A percentile compares a stretch with the other conserved stretches of the same genome.
phyloP scores from a whole-genome alignment of 2,329 filamentous ascomycete species.

The Xylariaceae sp. region DNA sequence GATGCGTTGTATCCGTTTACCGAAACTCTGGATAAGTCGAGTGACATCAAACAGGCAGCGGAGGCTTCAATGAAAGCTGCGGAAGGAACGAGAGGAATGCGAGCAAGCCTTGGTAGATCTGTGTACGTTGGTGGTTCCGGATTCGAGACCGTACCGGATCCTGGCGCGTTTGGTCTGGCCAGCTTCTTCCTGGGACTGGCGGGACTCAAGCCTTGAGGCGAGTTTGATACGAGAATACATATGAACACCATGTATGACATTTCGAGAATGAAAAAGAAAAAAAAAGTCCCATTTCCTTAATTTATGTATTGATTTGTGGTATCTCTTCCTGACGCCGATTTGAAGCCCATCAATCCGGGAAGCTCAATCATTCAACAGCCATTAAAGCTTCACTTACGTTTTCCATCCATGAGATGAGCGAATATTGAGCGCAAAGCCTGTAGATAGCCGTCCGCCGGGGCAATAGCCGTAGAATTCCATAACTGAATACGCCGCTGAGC shows the following conservation, averaged over 20 bases:
- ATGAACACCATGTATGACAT: constrained; percentile 12
- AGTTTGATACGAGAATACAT: constrained; percentile 21
- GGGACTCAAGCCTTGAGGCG: constrained; percentile 43
- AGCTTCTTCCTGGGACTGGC: constrained; percentile 79
- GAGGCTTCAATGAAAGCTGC: constrained; percentile 71
- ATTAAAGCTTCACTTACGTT: neutral
- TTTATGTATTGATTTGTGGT: constrained; percentile 23
- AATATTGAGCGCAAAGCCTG: constrained; percentile 2
- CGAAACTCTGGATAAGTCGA: constrained; percentile 60
- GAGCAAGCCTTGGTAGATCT: constrained; percentile 76
- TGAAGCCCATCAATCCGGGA: constrained; percentile 14
- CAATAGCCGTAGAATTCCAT: constrained; percentile 3
- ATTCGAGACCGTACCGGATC: constrained; percentile 61
- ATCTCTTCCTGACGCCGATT: constrained; percentile 23
- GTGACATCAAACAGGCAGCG: constrained; percentile 68
- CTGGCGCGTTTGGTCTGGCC: constrained; percentile 69
- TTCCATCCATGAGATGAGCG: constrained; percentile 7
- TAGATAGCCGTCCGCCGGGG: neutral
- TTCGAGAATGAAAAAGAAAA: constrained; percentile 5
- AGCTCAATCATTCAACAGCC: constrained; percentile 10
- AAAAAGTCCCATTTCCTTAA: constrained; percentile 13
- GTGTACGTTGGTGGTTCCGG: constrained; percentile 78
- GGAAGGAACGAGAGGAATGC: constrained; percentile 85
- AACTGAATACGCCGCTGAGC: constrained; percentile 6
- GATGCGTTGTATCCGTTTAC: constrained; percentile 90